phyloP scores from a whole-genome alignment of 768 basidiomycete genomes.

The Trametes coccinea region DNA sequence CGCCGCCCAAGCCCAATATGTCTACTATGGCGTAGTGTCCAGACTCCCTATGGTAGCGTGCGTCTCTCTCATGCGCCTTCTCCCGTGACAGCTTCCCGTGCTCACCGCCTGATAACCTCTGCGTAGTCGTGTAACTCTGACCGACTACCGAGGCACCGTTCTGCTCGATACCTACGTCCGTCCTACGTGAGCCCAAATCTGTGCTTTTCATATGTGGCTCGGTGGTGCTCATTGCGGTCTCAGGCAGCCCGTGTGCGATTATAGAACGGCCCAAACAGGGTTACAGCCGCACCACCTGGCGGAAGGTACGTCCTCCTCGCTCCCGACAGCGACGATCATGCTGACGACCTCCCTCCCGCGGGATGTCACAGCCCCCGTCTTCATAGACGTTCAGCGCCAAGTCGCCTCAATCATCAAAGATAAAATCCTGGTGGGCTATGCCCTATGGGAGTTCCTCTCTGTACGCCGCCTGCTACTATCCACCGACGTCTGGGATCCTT shows the following conservation, averaged over 20 bases:
- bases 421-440: slow-evolving; percentile 58
- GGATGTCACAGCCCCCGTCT: slow-evolving; percentile 43
- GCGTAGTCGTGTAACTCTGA: slow-evolving; percentile 50
- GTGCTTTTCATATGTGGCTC: background rate
- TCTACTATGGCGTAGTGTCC: slow-evolving; percentile 43
- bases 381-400: slow-evolving; percentile 46
- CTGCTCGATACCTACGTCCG: slow-evolving; percentile 53
- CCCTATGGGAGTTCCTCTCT: slow-evolving; percentile 54
- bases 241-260: slow-evolving; percentile 50
- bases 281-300: slow-evolving; percentile 41
- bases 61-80: slow-evolving; percentile 27
- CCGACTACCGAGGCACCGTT: slow-evolving; percentile 47
- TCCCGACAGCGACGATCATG: background rate
- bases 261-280: slow-evolving; percentile 48
- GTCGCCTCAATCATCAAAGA: slow-evolving; percentile 44
- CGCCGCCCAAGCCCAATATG: slow-evolving; percentile 46
- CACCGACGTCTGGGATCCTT: background rate
- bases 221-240: background rate
- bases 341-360: background rate
- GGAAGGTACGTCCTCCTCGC: slow-evolving; percentile 35
- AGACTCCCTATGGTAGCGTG: slow-evolving; percentile 55
- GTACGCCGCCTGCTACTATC: slow-evolving; percentile 33
- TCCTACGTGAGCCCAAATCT: slow-evolving; percentile 46
- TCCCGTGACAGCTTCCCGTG: slow-evolving; percentile 8
- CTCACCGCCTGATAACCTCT: background rate